Conservation (phyloP, 2,329 filamentous ascomycete genomes). For the Verticillium nubilum region DNA sequence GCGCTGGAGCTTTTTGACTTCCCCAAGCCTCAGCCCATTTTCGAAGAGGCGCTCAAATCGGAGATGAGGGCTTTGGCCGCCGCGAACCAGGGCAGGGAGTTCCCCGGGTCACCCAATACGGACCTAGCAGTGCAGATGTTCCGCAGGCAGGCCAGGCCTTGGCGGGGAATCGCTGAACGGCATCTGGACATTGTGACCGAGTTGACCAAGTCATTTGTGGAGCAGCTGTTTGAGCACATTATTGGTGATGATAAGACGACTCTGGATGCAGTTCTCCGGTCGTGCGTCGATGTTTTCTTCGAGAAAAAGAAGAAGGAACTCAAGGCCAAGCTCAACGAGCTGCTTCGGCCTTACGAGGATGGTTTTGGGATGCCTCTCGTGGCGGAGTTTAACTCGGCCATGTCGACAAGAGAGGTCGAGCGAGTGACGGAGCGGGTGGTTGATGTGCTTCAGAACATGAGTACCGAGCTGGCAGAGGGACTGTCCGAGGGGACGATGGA, state of each 20-base stretch:
- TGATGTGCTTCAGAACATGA: not conserved
- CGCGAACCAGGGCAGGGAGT: conserved; percentile 44
- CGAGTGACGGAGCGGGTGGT: conserved; percentile 10
- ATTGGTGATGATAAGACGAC: conserved; percentile 31
- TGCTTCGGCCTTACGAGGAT: conserved; percentile 26
- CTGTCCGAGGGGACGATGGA: not conserved
- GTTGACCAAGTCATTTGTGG: conserved; percentile 8
- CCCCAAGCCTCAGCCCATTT: not conserved
- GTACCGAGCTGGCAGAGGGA: conserved; percentile 12
- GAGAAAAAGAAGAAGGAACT: conserved; percentile 26
- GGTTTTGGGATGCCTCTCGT: not conserved
- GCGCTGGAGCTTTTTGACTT: not conserved
- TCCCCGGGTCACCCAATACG: conserved; percentile 56
- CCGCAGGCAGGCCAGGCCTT: conserved; percentile 48
- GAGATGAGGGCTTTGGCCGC: conserved; percentile 27
- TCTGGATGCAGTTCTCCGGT: conserved; percentile 28
- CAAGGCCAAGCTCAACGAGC: conserved; percentile 32
- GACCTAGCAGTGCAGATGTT: conserved; percentile 55
- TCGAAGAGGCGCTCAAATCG: conserved; percentile 3
- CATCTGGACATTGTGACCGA: conserved; percentile 39
- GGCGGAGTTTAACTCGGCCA: conserved; percentile 1
- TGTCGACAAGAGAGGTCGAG: conserved; percentile 10
- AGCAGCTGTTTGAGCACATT: conserved; percentile 29
- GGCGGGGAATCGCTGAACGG: conserved; percentile 42
- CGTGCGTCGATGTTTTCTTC: conserved; percentile 23